phyloP scores from a whole-genome alignment of 495 filamentous ascomycete species.

The Lasiosphaeria hispida region DNA sequence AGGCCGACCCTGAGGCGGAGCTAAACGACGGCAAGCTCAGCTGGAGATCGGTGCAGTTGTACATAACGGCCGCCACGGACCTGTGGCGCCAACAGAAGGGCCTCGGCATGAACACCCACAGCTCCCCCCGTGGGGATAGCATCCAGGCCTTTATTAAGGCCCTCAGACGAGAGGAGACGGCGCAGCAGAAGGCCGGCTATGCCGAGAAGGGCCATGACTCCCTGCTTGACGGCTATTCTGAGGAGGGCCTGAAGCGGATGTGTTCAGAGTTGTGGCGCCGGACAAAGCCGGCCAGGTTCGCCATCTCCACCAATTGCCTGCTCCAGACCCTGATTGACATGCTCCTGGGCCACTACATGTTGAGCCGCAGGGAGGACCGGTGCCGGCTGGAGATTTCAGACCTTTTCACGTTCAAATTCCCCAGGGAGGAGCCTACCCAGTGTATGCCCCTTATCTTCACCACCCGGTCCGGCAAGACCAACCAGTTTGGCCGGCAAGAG shows the following conservation, averaged over 20 bases:
- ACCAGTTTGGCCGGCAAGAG: neutral
- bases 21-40: neutral
- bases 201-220: neutral
- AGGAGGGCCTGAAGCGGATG: neutral
- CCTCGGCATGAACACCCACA: neutral
- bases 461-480: neutral
- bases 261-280: neutral
- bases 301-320: neutral
- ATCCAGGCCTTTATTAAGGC: neutral
- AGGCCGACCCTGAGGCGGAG: neutral
- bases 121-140: neutral
- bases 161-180: neutral
- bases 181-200: neutral
- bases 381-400: neutral
- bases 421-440: neutral
- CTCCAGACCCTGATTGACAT: constrained; percentile 1
- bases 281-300: neutral
- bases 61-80: neutral
- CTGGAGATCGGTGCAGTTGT: neutral
- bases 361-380: neutral
- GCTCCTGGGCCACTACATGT: constrained; percentile 4
- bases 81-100: neutral
- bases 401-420: constrained; percentile 6
- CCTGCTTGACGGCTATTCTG: constrained; percentile 3
- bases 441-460: constrained; percentile 3